Conservation (phyloP, 2,329 filamentous ascomycete species). For the Epichloe gansuensis region DNA sequence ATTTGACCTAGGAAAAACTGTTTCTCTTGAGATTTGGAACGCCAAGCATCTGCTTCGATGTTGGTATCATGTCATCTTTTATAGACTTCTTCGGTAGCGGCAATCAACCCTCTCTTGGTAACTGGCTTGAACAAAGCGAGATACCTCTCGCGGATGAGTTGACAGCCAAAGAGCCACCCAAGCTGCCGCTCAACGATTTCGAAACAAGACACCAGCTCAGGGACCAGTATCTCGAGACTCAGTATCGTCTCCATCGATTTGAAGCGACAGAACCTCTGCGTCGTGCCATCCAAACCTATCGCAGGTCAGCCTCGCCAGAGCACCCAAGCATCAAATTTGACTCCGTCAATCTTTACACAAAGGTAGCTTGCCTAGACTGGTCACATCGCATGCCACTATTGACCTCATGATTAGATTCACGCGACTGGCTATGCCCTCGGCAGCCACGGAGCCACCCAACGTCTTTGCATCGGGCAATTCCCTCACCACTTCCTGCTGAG, state of each 20-base stretch:
- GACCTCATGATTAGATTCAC: conserved; percentile 38
- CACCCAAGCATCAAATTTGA: conserved; percentile 35
- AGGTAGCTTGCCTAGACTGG: conserved; percentile 33
- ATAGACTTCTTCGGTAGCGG: conserved; percentile 1
- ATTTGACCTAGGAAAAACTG: too few relatives aligned
- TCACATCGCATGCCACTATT: background rate
- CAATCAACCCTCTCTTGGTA: background rate
- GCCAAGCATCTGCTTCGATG: background rate
- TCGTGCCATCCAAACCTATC: conserved; percentile 47
- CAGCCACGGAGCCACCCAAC: conserved; percentile 38
- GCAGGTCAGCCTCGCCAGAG: conserved; percentile 7
- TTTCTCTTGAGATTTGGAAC: background rate
- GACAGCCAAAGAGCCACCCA: conserved; percentile 8
- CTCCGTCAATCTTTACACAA: conserved; percentile 50
- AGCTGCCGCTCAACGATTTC: conserved; percentile 7
- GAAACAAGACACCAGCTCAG: conserved; percentile 8
- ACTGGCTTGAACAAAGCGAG: conserved; percentile 9
- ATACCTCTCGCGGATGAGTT: conserved; percentile 15
- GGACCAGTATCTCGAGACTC: conserved; percentile 51
- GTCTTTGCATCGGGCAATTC: conserved; percentile 43
- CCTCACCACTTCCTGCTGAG: conserved; percentile 52
- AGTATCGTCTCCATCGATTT: conserved; percentile 65
- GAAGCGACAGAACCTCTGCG: conserved; percentile 60
- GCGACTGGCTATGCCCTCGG: conserved; percentile 53
- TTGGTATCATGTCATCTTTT: background rate